Evolutionary conservation across 768 basidiomycete species (phyloP), one percentile per base, ranked within the genome.

Genomic region (Kwoniella shandongensis): DNA sequence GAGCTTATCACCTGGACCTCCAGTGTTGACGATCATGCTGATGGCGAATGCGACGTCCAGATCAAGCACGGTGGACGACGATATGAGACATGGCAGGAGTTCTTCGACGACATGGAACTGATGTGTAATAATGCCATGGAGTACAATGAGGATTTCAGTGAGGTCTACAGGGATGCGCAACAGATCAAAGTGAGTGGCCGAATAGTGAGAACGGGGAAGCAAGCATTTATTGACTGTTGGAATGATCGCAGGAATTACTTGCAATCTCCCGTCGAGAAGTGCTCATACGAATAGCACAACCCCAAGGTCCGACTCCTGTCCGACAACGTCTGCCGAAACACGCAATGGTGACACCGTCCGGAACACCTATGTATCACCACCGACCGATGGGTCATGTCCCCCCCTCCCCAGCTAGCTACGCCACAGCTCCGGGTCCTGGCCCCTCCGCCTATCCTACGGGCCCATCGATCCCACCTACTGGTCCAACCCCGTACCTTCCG

Each of bases 111-210:
- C 57, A 87, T 93, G 13, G 89, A 92, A 66, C 82, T 92, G 39
- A 87, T 97, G 23, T 94, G 92, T 77, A 83, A 84, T 6, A 97
- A 97, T 72, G 93, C 91, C 10, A 80, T 89, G 73, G 77, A 82
- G 55, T 97, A 92, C 78, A 97, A 97, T 66, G 85, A 84, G 69
- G 91, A 94, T 26, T 85, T 87, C 1, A 76, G 75, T 54, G 66
- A 72, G 46, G 73, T 76, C 17, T 74, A 64, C 52, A 56, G 58
- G 15, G 72, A 76, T 49, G 75, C 75, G 12, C 59, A 57, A 57
- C 66, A 68, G 48, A 70, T 74, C 38, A 58, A 59, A 55, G 75
- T 73, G 45, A 54, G 72, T 62, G 38, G 18, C 20, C 3, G 11
- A 8, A 20, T n/a, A 23, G 27, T 4, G 12, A 8, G 40, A 7